phyloP scores from a whole-genome alignment of 148 eudicot genomes.

The Cornus kousa region DNA sequence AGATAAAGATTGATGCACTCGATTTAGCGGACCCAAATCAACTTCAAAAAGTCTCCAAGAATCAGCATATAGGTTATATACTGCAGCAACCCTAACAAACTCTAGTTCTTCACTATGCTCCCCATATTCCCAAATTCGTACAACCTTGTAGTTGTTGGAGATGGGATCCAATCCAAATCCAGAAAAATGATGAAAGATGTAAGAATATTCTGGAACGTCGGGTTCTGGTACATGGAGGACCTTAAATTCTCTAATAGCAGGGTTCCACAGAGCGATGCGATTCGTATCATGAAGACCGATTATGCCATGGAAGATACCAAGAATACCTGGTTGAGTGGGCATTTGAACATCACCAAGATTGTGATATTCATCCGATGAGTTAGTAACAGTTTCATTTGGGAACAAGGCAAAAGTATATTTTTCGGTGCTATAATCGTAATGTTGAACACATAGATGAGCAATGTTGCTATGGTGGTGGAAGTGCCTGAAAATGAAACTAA shows the following conservation, averaged over 20 bases:
- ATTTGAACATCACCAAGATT: neutral
- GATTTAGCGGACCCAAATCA: neutral
- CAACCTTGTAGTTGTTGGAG: neutral
- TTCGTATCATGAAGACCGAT: neutral
- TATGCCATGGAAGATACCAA: neutral
- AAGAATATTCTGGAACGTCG: too few relatives aligned
- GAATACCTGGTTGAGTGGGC: neutral
- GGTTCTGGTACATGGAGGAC: neutral
- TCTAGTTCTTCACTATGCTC: too few relatives aligned
- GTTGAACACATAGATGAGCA: neutral
- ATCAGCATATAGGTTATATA: neutral
- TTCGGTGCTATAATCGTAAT: neutral
- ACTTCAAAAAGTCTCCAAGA: neutral
- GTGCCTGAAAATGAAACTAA: slow-evolving; percentile 3
- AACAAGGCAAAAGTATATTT: neutral
- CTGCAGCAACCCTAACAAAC: neutral
- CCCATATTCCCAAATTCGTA: neutral
- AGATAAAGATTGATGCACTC: neutral
- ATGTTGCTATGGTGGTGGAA: neutral
- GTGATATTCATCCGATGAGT: neutral
- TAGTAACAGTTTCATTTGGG: neutral
- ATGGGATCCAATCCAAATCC: neutral
- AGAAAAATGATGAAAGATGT: neutral
- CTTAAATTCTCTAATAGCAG: neutral
- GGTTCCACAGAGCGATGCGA: neutral